Evolutionary conservation across 176 grass and related monocot genomes (phyloP), one percentile per base, ranked within the genome.

Genomic region (Typha latifolia): DNA sequence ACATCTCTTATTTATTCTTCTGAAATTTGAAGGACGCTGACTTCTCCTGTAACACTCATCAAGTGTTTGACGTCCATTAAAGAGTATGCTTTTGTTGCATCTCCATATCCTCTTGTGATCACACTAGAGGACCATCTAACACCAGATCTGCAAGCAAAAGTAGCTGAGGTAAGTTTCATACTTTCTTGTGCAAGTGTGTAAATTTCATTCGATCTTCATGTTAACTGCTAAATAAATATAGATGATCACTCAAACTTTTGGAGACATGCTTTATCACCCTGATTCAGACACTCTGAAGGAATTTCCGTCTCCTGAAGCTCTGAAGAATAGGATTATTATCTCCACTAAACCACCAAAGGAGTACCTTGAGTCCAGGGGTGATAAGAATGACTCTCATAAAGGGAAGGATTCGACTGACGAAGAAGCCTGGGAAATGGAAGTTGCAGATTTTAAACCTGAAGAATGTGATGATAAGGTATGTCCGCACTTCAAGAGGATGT

Each of bases 101-200:
- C 92, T 3, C 18, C 52, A 1, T 96, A 91, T 82, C 93, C 93
- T 72, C 77, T 96, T 68, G 75, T 96, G 14, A 96, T 96, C 49
- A 96, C 93, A 65, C 82, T 96, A 22, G 93, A 96, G 77, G 92
- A 96, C 79, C 92, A 96, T 66, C 92, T 96, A n/a, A 91, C 88
- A 66, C 69, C 88, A 24, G 72, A 86, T 74, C 93, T 96, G 49
- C 93, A 96, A 78, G 85, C 88, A 62, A 91, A 96, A 96, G 93
- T 89, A 67, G 88, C 93, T 23, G 66, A 84, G 85, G 93, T 96
- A 57, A 76, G 77, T 26, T 61, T 76, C 75, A 62, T 32, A 50
- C 77, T 71, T 22, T 63, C 9, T 50, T 26, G 32, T 76, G 29
- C 16, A 3, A 49, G 67, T n/a, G 12, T 68, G 15, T 4, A 47